Evolutionary conservation across 1,284 basidiomycete genomes (phyloP).

Genomic region (Irpex sp.): DNA sequence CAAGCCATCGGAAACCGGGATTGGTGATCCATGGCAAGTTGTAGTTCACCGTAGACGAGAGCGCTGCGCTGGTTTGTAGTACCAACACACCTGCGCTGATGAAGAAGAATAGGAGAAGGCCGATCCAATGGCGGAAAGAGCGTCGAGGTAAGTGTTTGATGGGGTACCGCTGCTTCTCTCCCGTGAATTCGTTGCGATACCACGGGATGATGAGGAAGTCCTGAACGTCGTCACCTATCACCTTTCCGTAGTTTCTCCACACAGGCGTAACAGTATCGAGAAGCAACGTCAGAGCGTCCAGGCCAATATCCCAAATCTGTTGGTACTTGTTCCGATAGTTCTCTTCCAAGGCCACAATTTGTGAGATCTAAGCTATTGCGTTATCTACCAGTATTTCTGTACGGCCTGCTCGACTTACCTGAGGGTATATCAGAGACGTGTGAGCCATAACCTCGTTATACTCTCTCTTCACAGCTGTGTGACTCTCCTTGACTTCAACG

Average conservation of each 20-base stretch:
- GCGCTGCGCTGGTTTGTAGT: conserved; percentile 50
- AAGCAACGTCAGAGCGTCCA: conserved; percentile 66
- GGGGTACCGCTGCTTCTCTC: conserved; percentile 61
- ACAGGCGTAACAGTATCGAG: conserved; percentile 70
- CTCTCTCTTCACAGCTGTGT: conserved; percentile 50
- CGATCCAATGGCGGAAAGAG: conserved; percentile 62
- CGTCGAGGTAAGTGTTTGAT: conserved; percentile 54
- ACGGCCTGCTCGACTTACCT: conserved; percentile 29
- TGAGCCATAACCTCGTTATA: conserved; percentile 64
- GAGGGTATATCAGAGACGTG: conserved; percentile 69
- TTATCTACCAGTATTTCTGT: not conserved
- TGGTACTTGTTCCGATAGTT: conserved; percentile 71
- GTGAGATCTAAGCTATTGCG: conserved; percentile 46
- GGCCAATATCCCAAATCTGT: conserved; percentile 69
- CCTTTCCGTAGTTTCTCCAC: conserved; percentile 73
- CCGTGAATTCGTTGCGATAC: conserved; percentile 76
- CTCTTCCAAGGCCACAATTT: conserved; percentile 63
- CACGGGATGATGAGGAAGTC: conserved; percentile 75
- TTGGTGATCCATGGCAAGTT: conserved; percentile 51
- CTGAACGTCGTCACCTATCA: conserved; percentile 67
- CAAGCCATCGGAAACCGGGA: conserved; percentile 52
- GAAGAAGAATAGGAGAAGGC: conserved; percentile 46
- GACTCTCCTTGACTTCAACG: conserved; percentile 45
- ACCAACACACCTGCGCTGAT: conserved; percentile 38
- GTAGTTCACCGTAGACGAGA: conserved; percentile 42